A percentile compares a stretch with the other conserved stretches of the same genome.
Conservation (phyloP, 257 asterid species). For the Cinchona pubescens region DNA sequence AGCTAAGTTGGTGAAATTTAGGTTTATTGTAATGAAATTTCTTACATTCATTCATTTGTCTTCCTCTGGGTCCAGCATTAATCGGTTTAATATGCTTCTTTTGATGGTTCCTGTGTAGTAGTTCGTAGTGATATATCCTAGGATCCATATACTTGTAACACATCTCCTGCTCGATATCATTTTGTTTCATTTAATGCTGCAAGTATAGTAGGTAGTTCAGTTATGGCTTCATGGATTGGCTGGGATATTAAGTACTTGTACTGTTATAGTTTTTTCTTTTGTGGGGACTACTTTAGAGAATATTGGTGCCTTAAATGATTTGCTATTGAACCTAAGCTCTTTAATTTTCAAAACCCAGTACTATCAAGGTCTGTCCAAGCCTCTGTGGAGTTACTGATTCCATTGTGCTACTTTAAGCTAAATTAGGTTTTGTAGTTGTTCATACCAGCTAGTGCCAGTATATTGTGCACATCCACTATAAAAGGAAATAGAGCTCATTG, state of each 20-base stretch:
- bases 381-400: not conserved
- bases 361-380: not conserved
- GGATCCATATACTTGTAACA: not conserved
- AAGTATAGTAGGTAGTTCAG: not conserved
- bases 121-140: too few relatives aligned
- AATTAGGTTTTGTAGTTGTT: not conserved
- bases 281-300: not conserved
- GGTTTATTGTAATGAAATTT: not conserved
- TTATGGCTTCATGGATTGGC: not conserved
- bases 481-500: not conserved
- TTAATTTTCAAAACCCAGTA: not conserved
- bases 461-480: not conserved
- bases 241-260: too few relatives aligned
- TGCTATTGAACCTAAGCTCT: not conserved
- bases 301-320: not conserved
- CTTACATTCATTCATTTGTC: not conserved
- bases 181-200: not conserved
- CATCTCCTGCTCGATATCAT: not conserved
- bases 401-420: not conserved
- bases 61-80: not conserved
- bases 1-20: not conserved
- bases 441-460: not conserved
- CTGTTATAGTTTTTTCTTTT: too few relatives aligned
- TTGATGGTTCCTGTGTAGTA: not conserved
- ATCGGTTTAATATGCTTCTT: not conserved